Percentiles rank a stretch among this genome's conserved stretches.
Conservation (phyloP, 345 rosid species). For the Populus deltoides region DNA sequence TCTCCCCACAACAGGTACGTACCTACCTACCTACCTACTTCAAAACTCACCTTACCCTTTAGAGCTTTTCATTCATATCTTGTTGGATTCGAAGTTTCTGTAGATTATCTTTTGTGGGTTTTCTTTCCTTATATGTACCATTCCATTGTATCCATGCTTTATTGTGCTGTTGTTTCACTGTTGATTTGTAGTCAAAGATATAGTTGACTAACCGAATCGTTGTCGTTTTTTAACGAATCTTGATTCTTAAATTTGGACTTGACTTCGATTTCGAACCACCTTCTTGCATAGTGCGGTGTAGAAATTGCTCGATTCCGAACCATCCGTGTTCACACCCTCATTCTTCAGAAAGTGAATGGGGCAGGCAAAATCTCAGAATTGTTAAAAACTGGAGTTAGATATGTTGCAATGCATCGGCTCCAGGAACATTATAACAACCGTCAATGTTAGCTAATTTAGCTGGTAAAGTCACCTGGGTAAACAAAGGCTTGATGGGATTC, state of each 20-base stretch:
- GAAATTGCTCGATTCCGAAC: no score
- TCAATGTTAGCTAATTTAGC: neutral
- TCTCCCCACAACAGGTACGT: constrained; percentile 42
- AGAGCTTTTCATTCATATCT: neutral
- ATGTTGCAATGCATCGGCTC: neutral
- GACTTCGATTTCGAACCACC: neutral
- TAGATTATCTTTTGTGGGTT: neutral
- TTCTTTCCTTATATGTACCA: neutral
- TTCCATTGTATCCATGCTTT: neutral
- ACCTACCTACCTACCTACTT: neutral
- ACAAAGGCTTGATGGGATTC: neutral
- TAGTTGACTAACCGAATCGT: neutral
- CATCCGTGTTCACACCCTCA: neutral
- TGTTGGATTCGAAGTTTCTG: neutral
- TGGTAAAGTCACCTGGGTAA: neutral
- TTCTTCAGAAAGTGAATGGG: neutral
- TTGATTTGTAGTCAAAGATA: neutral
- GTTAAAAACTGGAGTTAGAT: neutral
- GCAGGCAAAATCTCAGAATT: neutral
- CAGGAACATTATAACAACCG: neutral
- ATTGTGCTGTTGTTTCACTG: neutral
- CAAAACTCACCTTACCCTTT: neutral
- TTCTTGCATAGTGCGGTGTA: no score
- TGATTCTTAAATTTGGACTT: neutral
- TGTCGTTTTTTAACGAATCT: neutral